Evolutionary conservation across 352 stramenopile species (phyloP).

Genomic region (Phytophthora crassamura): DNA sequence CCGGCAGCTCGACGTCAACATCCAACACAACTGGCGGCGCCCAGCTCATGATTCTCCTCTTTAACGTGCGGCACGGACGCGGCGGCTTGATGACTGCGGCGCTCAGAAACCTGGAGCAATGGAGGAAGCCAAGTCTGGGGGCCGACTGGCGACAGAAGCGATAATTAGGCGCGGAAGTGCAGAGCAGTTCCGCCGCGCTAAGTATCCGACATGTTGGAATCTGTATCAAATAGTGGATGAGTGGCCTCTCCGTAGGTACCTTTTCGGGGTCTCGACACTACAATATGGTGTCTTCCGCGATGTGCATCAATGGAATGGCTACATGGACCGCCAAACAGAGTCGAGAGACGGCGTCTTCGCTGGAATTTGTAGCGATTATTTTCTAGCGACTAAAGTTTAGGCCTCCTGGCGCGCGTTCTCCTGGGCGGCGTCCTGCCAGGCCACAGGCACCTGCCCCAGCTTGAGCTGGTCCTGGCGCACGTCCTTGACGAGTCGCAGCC

Average conservation of each 20-base stretch:
- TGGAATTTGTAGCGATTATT: constrained; percentile 10
- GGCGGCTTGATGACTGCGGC: constrained; percentile 29
- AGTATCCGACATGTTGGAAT: background rate
- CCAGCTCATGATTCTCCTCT: constrained; percentile 29
- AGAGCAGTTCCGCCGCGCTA: background rate
- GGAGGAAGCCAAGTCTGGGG: constrained; percentile 2
- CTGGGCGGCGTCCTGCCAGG: constrained; percentile 55
- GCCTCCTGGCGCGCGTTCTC: constrained; percentile 29
- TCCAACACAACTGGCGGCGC: constrained; percentile 26
- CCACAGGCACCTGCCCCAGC: constrained; percentile 48
- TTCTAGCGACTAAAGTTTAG: constrained; percentile 12
- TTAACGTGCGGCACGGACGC: constrained; percentile 10
- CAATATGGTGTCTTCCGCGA: background rate
- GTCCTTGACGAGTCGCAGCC: constrained; percentile 57
- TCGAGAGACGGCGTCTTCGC: background rate
- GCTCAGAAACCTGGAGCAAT: constrained; percentile 13
- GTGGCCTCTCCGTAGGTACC: too few relatives aligned
- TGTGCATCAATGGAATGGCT: constrained; percentile 1
- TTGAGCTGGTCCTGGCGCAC: constrained; percentile 52
- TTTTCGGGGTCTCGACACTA: background rate
- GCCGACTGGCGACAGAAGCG: background rate
- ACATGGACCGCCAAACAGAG: background rate
- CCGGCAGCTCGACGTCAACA: constrained; percentile 23
- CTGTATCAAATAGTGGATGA: too few relatives aligned
- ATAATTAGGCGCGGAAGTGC: too few relatives aligned